These are phyloP conservation scores for Plasmodium falciparum DNA, from an alignment of 169 alveolate species.

Conservation along the genomic window DNA sequence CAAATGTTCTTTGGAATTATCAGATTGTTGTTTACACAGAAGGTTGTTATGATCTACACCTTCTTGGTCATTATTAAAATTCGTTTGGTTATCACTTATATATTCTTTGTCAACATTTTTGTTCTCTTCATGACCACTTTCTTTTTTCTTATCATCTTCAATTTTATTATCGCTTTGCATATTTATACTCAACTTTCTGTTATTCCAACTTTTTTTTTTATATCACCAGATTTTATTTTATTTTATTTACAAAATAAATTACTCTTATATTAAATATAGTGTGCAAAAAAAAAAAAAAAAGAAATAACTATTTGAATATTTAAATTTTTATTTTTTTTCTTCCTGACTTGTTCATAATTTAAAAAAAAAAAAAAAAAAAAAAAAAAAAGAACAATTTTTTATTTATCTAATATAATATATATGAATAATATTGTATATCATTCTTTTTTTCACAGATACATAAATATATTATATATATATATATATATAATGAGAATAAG, in stretches of 20 bases:
- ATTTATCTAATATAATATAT: no score
- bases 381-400: no score
- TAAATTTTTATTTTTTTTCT: no score
- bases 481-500: no score
- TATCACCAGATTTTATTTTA: not conserved
- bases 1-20: not conserved
- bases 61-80: not conserved
- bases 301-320: no score
- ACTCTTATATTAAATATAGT: no score
- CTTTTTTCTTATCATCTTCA: not conserved
- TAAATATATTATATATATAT: no score
- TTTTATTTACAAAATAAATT: not conserved
- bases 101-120: not conserved
- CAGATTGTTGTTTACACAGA: not conserved
- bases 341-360: no score
- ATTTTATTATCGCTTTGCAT: not conserved
- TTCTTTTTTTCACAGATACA: no score
- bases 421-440: no score
- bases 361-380: no score
- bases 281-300: no score
- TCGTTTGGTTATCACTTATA: not conserved
- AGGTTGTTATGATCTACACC: not conserved
- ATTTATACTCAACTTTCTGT: not conserved
- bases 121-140: not conserved
- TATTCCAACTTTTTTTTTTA: not conserved